phyloP scores from a whole-genome alignment of 2,329 filamentous ascomycete genomes.

The Teratosphaeria gauchensis region DNA sequence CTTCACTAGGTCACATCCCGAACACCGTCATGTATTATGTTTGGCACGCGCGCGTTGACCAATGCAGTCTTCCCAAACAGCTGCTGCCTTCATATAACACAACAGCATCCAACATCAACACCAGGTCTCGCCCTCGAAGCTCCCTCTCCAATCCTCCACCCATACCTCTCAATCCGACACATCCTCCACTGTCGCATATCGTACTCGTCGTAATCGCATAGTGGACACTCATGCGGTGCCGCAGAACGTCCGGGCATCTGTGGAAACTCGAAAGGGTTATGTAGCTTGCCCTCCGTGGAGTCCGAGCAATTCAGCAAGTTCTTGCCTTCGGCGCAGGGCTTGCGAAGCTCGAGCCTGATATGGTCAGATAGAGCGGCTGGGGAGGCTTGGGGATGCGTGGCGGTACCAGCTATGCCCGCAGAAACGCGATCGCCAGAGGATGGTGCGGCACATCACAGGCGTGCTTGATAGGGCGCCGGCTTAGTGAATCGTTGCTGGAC shows the following conservation, averaged over 20 bases:
- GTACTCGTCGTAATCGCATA: slow-evolving; percentile 18
- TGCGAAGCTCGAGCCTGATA: slow-evolving; percentile 32
- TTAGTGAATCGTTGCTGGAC: neutral
- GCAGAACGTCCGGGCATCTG: slow-evolving; percentile 12
- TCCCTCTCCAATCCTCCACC: slow-evolving; percentile 18
- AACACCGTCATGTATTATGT: neutral
- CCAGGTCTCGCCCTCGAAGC: slow-evolving; percentile 13
- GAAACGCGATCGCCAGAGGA: slow-evolving; percentile 34
- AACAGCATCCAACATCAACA: slow-evolving; percentile 15
- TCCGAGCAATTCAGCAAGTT: slow-evolving; percentile 34
- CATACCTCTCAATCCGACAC: slow-evolving; percentile 16
- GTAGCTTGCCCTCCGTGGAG: slow-evolving; percentile 19
- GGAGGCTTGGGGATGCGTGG: neutral
- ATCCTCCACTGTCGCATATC: slow-evolving; percentile 16
- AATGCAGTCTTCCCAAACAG: neutral
- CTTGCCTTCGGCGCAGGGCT: slow-evolving; percentile 32
- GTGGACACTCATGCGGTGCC: slow-evolving; percentile 14
- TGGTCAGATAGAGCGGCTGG: neutral
- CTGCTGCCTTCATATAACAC: slow-evolving; percentile 6
- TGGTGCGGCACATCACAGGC: slow-evolving; percentile 38
- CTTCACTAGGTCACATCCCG: neutral
- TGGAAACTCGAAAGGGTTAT: slow-evolving; percentile 16
- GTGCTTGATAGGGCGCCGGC: no score
- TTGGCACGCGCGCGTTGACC: neutral
- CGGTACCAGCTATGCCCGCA: slow-evolving; percentile 39